Evolutionary conservation across 495 filamentous ascomycete species (phyloP).

Genomic region (Podospora pseudopauciseta): DNA sequence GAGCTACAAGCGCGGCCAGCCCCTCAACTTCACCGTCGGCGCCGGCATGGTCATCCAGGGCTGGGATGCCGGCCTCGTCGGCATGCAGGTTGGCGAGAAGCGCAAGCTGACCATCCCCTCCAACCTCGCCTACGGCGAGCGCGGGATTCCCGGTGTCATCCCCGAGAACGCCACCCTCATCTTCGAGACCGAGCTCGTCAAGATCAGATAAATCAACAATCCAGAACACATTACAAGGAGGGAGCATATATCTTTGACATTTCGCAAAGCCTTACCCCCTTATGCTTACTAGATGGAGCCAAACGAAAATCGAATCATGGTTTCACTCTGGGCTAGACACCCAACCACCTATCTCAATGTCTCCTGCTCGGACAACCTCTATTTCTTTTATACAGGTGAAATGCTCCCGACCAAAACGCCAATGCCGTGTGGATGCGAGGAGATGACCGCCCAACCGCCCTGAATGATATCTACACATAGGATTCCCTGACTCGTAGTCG

Average conservation of each 20-base stretch:
- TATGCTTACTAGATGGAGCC: slow-evolving; percentile 2
- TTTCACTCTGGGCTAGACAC: background rate
- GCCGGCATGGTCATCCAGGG: slow-evolving; percentile 71
- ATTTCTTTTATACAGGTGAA: background rate
- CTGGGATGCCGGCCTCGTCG: slow-evolving; percentile 80
- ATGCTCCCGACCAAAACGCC: slow-evolving; percentile 14
- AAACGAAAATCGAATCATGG: background rate
- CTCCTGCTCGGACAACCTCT: background rate
- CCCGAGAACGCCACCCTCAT: slow-evolving; percentile 43
- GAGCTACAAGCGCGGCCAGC: slow-evolving; percentile 58
- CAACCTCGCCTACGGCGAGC: slow-evolving; percentile 67
- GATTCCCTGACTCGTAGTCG: background rate
- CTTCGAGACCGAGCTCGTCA: slow-evolving; percentile 80
- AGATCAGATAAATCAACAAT: slow-evolving; percentile 61
- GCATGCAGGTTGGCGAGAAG: slow-evolving; percentile 91
- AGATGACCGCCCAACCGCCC: background rate
- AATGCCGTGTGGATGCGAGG: slow-evolving; percentile 8
- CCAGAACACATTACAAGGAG: slow-evolving; percentile 1
- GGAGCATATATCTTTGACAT: background rate
- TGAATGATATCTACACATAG: background rate
- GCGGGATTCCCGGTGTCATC: slow-evolving; percentile 58
- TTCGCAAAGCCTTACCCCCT: background rate
- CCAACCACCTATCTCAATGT: background rate
- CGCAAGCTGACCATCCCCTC: slow-evolving; percentile 71
- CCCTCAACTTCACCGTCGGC: slow-evolving; percentile 69